Evolutionary conservation across 169 alveolate genomes (phyloP).

Genomic region (Fabrea salina): DNA sequence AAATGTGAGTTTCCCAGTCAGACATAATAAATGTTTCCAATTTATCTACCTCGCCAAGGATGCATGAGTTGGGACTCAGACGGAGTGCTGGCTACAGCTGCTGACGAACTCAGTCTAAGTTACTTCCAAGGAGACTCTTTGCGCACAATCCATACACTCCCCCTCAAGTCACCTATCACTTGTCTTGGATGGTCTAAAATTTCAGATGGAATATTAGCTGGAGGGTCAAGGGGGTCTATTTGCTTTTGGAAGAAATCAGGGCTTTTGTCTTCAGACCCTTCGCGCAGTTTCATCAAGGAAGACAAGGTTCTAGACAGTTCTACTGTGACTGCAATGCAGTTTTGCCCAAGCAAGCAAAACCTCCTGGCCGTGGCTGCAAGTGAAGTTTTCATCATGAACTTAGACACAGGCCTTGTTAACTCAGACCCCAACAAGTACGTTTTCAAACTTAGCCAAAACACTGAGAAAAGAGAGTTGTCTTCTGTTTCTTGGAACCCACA

Average conservation of each 20-base stretch:
- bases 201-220: background rate
- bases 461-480: background rate
- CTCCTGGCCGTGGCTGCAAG: constrained; percentile 22
- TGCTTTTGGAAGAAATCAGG: background rate
- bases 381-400: constrained; percentile 2
- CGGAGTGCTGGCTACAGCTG: background rate
- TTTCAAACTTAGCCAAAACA: background rate
- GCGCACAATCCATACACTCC: background rate
- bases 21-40: background rate
- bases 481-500: constrained; percentile 27
- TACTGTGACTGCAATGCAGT: background rate
- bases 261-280: constrained; percentile 2
- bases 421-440: constrained; percentile 5
- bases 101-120: background rate
- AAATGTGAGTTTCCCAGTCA: too few relatives aligned
- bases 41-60: background rate
- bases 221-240: background rate
- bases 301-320: constrained; percentile 12
- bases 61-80: constrained; percentile 17
- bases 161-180: background rate
- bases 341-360: constrained; percentile 27
- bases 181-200: constrained; percentile 18
- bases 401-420: background rate
- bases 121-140: background rate
- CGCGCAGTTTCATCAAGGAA: background rate